phyloP scores from a whole-genome alignment of 139 green algal genomes.

The Nannochloris sp. region DNA sequence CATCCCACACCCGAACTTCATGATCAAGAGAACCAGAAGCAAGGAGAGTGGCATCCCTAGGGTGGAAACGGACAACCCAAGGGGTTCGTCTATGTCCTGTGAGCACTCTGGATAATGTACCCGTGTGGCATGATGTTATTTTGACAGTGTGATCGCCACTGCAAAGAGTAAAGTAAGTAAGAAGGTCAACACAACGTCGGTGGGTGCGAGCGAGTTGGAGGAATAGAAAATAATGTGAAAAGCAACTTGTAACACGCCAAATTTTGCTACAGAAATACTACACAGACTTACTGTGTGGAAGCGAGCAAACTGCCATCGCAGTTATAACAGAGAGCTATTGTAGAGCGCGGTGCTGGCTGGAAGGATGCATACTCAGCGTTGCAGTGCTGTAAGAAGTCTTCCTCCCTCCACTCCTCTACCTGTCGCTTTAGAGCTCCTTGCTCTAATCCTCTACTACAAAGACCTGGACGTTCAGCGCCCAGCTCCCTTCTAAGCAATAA shows the following conservation, averaged over 20 bases:
- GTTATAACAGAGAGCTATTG: constrained; percentile 79
- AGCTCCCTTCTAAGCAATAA: constrained; percentile 10
- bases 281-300: constrained; percentile 67
- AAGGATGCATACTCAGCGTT: constrained; percentile 35
- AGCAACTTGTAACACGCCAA: background rate
- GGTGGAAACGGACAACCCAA: constrained; percentile 89
- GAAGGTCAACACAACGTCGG: background rate
- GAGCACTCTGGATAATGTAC: constrained; percentile 45
- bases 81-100: constrained; percentile 74
- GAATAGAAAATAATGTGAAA: background rate
- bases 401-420: constrained; percentile 18
- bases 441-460: background rate
- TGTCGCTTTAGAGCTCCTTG: background rate
- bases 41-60: constrained; percentile 49
- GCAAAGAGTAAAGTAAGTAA: background rate
- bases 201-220: background rate
- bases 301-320: constrained; percentile 71
- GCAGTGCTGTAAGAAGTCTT: constrained; percentile 10
- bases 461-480: background rate
- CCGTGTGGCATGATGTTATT: constrained; percentile 55
- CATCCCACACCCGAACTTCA: constrained; percentile 75
- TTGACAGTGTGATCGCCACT: constrained; percentile 93
- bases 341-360: constrained; percentile 74
- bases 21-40: constrained; percentile 81
- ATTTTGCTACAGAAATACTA: background rate